phyloP scores from a whole-genome alignment of 352 stramenopile species.

The Phytopythium litorale region DNA sequence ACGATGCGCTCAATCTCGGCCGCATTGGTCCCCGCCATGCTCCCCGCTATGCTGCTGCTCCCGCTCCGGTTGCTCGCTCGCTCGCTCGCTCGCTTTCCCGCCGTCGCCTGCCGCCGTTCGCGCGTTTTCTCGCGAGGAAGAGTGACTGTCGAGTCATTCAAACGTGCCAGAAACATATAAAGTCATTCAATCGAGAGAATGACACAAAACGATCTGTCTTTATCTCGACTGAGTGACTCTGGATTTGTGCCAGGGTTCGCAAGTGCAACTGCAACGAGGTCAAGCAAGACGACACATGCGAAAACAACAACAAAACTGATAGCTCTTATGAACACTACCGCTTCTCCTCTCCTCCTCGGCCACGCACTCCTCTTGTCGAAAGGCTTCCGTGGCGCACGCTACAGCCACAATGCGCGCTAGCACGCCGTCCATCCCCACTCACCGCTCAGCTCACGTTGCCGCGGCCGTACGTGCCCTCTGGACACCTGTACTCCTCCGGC shows the following conservation, averaged over 20 bases:
- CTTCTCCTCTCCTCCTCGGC: neutral
- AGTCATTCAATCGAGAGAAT: too few relatives aligned
- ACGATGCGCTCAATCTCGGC: constrained; percentile 79
- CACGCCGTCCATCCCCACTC: neutral
- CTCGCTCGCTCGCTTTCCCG: neutral
- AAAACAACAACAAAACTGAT: neutral
- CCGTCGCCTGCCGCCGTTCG: neutral
- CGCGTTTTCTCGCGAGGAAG: constrained; percentile 1
- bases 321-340: constrained; percentile 1
- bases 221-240: too few relatives aligned
- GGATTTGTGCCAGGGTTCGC: too few relatives aligned
- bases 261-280: too few relatives aligned
- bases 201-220: too few relatives aligned
- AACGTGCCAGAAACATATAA: too few relatives aligned
- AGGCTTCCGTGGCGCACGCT: neutral
- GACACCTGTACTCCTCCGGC: constrained; percentile 72
- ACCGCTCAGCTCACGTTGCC: constrained; percentile 59
- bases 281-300: too few relatives aligned
- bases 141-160: too few relatives aligned
- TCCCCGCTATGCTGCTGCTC: too few relatives aligned
- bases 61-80: neutral
- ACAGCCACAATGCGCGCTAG: neutral
- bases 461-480: constrained; percentile 77
- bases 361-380: too few relatives aligned
- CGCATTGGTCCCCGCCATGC: constrained; percentile 27